Percentiles rank a stretch among this genome's conserved stretches.
phyloP scores from a whole-genome alignment of 1,284 basidiomycete genomes.

The Microbotryomycetes sp. region DNA sequence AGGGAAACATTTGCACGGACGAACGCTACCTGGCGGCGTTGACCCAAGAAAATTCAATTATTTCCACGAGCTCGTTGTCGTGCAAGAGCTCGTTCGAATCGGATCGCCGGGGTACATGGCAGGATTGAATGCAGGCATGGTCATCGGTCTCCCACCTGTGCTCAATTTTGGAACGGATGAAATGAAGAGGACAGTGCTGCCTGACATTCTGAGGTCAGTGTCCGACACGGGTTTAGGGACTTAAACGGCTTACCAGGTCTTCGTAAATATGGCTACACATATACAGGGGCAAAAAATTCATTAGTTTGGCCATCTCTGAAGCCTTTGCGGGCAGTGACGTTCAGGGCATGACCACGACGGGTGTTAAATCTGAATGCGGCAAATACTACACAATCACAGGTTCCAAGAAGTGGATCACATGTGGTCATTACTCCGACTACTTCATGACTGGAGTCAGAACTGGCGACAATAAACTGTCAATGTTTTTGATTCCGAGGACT shows the following conservation, averaged over 20 bases:
- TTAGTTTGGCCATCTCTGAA: conserved; percentile 41
- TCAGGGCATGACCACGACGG: conserved; percentile 37
- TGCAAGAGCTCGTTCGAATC: conserved; percentile 41
- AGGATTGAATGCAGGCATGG: conserved; percentile 21
- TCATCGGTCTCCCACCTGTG: conserved; percentile 36
- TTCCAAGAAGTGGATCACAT: conserved; percentile 44
- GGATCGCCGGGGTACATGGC: conserved; percentile 35
- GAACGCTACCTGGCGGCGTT: conserved; percentile 40
- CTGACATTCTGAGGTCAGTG: conserved; percentile 37
- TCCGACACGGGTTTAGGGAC: background rate
- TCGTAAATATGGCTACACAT: background rate
- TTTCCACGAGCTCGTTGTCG: conserved; percentile 35
- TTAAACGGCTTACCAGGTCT: background rate
- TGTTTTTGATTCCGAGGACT: conserved; percentile 43
- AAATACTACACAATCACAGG: conserved; percentile 32
- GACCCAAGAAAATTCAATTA: conserved; percentile 40
- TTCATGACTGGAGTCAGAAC: conserved; percentile 14
- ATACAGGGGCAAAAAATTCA: conserved; percentile 41
- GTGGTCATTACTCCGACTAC: conserved; percentile 31
- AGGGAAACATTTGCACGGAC: conserved; percentile 41
- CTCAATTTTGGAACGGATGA: conserved; percentile 44
- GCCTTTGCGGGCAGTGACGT: conserved; percentile 43
- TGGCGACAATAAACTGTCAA: conserved; percentile 43
- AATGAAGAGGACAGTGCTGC: conserved; percentile 42
- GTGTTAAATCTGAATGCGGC: conserved; percentile 40